Conservation (phyloP, 108 stramenopile genomes). For the Conticribra guillardii region DNA sequence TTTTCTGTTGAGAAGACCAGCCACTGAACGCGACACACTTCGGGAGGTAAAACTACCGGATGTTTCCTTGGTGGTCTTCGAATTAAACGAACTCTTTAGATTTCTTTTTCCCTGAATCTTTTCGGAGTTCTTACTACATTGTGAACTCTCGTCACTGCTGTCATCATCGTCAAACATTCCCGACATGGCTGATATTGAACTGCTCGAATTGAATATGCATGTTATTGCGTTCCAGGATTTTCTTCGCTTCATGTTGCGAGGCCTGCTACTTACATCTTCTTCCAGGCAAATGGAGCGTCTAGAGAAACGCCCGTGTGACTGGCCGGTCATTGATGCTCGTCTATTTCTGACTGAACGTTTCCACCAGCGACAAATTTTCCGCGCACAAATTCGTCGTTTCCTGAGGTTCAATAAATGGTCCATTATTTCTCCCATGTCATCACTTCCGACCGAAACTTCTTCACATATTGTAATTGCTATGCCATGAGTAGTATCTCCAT, state of each 20-base stretch:
- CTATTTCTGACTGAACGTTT: not conserved
- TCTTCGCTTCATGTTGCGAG: not conserved
- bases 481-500: conserved; percentile 14
- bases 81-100: too few species aligned
- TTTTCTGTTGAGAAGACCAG: too few species aligned
- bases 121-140: too few species aligned
- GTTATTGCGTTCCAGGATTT: not conserved
- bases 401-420: not conserved
- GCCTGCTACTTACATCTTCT: not conserved
- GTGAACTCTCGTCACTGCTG: not conserved
- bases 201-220: not conserved
- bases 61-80: too few species aligned
- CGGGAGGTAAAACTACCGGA: too few species aligned
- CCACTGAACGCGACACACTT: too few species aligned
- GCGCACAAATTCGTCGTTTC: not conserved
- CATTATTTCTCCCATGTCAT: not conserved
- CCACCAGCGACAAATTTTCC: conserved; percentile 7
- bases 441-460: conserved; percentile 1
- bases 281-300: not conserved
- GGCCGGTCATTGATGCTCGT: too few species aligned
- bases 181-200: not conserved
- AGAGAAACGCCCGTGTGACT: not conserved
- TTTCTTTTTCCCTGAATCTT: too few species aligned
- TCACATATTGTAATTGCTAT: conserved; percentile 30
- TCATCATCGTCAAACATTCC: not conserved